Evolutionary conservation across 176 grass and related monocot genomes (phyloP).

Genomic region (Aechmea fasciata): DNA sequence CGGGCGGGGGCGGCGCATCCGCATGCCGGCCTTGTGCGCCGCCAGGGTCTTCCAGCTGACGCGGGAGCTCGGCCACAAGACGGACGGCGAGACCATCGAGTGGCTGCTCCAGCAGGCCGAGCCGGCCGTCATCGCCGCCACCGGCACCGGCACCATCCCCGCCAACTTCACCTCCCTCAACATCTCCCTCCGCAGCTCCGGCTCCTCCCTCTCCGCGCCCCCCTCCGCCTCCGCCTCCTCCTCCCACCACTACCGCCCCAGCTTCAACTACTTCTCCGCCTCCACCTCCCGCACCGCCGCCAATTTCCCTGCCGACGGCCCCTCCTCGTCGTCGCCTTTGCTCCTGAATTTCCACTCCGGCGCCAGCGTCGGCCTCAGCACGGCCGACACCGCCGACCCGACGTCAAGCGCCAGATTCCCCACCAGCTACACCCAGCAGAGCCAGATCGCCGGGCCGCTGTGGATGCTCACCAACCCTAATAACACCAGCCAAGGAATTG

Average conservation of each 20-base stretch:
- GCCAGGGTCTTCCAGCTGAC: slow-evolving; percentile 96
- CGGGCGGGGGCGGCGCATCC: slow-evolving; percentile 74
- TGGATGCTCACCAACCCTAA: slow-evolving; percentile 95
- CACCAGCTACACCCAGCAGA: slow-evolving; percentile 70
- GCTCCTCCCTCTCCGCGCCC: slow-evolving; percentile 61
- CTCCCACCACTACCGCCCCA: slow-evolving; percentile 44
- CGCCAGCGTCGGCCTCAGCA: slow-evolving; percentile 57
- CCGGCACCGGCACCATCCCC: slow-evolving; percentile 88
- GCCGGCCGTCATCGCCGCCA: slow-evolving; percentile 89
- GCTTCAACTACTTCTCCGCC: slow-evolving; percentile 21
- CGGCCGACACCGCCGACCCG: slow-evolving; percentile 29
- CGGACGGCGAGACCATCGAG: slow-evolving; percentile 97
- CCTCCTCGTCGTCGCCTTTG: slow-evolving; percentile 48
- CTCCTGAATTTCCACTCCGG: slow-evolving; percentile 74
- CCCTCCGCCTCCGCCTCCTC: slow-evolving; percentile 55
- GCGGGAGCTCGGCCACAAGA: slow-evolving; percentile 90
- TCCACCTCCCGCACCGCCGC: slow-evolving; percentile 32
- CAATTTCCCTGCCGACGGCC: slow-evolving; percentile 50
- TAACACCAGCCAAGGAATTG: no score
- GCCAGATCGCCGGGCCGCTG: slow-evolving; percentile 75
- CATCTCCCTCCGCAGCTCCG: slow-evolving; percentile 92
- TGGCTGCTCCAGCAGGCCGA: slow-evolving; percentile 98
- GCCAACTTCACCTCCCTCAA: slow-evolving; percentile 97
- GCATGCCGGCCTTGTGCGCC: slow-evolving; percentile 90
- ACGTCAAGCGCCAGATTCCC: slow-evolving; percentile 37